Evolutionary conservation across 805 yeast genomes (phyloP), one percentile per base, ranked within the genome.

Genomic region (Ogataea ganodermae): DNA sequence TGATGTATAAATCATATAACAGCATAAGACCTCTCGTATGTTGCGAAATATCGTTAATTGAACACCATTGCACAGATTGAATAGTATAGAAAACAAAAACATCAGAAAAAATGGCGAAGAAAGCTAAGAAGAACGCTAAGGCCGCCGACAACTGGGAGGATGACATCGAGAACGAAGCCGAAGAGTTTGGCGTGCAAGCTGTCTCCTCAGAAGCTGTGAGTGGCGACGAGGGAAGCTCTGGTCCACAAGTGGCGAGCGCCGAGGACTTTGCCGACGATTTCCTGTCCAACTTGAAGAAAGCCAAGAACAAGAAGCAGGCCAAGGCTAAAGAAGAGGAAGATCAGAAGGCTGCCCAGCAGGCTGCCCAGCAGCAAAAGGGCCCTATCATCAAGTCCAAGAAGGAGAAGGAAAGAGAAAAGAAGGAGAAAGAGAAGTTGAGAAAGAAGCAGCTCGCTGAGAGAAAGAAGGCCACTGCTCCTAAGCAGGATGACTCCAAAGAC

Each of bases 371-470:
- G 45, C 59, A 58, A 31, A 61, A 62, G 46, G 89, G 80, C 24
- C 89, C 92, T 40, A 78, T 81, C 55, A 75, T 90, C 63, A 89
- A 91, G 69, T 38, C 42, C 24, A 38, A 38, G 24, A 81, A 92
- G 48, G 94, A 92, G 79, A 90, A 92, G 71, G 98, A 87, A 63
- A 87, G 86, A 71, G 95, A 92, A 73, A 91, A 84, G 73, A 96
- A 94, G 69, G 89, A 88, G 81, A 96, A 92, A 68, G 96, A 91
- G 68, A 92, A 92, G 76, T 88, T 84, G 59, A 79, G 83, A 69
- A 92, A 92, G 84, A 90, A 89, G 72, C 96, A 89, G 59, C 80
- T 83, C 50, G 96, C 96, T 36, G 86, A 83, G 45, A 85, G 82
- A 70, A 90, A 89, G 80, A 90, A 89, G 69, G 82, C 80, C 9